A percentile compares a stretch with the other conserved stretches of the same genome.
Conservation (phyloP, 2,329 filamentous ascomycete genomes). For the Talaromyces sp. region DNA sequence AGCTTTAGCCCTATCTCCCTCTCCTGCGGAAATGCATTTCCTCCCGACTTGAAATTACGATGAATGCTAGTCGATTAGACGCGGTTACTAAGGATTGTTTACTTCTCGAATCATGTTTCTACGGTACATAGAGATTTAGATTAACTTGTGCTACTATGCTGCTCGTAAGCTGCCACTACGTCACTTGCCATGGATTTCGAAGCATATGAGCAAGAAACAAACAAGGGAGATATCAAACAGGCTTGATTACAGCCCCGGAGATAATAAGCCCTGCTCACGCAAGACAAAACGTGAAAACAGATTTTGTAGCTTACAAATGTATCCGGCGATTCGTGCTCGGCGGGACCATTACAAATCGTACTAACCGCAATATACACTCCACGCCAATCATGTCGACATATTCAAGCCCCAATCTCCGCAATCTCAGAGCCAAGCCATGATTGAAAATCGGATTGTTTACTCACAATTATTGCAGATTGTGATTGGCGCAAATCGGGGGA, state of each 20-base stretch:
- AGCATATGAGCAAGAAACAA: not conserved
- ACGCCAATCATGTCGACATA: not conserved
- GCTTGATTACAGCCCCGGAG: not conserved
- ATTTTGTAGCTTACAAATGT: not conserved
- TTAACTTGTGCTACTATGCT: not conserved
- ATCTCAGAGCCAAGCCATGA: not conserved
- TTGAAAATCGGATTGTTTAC: not conserved
- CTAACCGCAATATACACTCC: not conserved
- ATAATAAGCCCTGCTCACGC: not conserved
- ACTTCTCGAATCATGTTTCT: not conserved
- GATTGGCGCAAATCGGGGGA: not conserved
- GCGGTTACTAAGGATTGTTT: not conserved
- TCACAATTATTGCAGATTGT: not conserved
- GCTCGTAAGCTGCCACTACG: not conserved
- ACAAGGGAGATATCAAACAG: not conserved
- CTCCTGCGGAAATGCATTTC: not conserved
- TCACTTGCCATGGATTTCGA: not conserved
- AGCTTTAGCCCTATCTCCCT: not conserved
- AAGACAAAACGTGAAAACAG: not conserved
- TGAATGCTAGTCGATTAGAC: no score
- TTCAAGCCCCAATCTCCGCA: not conserved
- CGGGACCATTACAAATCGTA: not conserved
- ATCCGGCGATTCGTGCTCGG: not conserved
- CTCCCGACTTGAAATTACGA: not conserved
- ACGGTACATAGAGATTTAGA: not conserved